Evolutionary conservation across 176 grass and related monocot genomes (phyloP).

Genomic region (Poa pratensis): DNA sequence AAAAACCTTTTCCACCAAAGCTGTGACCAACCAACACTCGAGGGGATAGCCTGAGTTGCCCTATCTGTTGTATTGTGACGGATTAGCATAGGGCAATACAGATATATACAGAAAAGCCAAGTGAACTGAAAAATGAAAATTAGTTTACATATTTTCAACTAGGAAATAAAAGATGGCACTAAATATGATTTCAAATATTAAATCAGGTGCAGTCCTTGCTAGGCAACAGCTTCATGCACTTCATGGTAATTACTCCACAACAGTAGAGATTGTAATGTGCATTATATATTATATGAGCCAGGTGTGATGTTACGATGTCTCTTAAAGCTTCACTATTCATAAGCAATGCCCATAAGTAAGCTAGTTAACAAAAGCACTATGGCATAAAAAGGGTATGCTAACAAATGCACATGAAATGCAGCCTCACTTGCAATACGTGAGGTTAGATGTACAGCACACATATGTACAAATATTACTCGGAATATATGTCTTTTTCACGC

Average conservation of each 20-base stretch:
- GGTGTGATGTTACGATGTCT: neutral
- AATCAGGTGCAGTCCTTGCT: constrained; percentile 5
- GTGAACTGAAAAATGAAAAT: constrained; percentile 32
- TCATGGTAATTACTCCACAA: neutral
- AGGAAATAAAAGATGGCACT: neutral
- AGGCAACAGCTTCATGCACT: neutral
- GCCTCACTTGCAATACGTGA: neutral
- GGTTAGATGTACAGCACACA: neutral
- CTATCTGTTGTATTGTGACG: constrained; percentile 58
- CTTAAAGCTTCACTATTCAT: neutral
- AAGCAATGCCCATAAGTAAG: neutral
- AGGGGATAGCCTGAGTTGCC: constrained; percentile 84
- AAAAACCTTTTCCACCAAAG: constrained; percentile 97
- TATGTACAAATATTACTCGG: neutral
- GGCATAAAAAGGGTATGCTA: neutral
- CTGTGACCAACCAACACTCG: constrained; percentile 96
- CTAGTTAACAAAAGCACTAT: neutral
- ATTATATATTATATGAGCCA: neutral
- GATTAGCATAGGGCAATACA: constrained; percentile 25
- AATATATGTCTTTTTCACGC: neutral
- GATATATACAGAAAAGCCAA: constrained; percentile 26
- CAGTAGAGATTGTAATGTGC: constrained; percentile 18
- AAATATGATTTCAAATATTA: constrained; percentile 18
- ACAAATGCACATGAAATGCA: neutral
- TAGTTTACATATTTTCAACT: neutral